These are phyloP conservation scores for Colletotrichum lupini DNA, from an alignment of 2,329 filamentous ascomycete genomes.

Conservation along the genomic window DNA sequence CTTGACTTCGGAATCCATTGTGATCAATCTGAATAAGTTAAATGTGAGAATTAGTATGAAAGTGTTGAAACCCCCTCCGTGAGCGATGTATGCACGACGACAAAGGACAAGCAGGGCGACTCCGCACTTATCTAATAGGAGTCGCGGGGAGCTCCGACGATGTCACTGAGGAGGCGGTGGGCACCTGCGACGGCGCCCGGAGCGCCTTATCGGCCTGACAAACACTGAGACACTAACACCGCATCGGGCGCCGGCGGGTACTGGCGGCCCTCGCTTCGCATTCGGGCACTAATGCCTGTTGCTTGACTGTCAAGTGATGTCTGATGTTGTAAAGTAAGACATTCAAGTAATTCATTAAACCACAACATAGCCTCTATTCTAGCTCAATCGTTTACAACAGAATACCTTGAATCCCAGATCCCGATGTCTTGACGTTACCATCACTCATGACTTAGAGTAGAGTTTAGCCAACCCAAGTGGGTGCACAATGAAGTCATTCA, in stretches of 20 bases:
- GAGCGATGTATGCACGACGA: background rate
- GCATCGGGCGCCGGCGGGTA: background rate
- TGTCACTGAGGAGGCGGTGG: background rate
- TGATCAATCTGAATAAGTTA: background rate
- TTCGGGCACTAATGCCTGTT: background rate
- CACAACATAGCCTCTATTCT: background rate
- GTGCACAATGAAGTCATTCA: background rate
- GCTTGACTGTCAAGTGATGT: background rate
- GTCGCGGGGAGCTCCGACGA: background rate
- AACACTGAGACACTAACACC: background rate
- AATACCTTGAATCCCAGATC: background rate
- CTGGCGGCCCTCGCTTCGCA: background rate
- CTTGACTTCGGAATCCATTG: slow-evolving; percentile 38
- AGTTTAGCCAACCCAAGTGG: background rate
- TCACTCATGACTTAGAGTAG: background rate
- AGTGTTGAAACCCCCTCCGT: background rate
- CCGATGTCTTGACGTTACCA: background rate
- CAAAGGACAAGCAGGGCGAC: background rate
- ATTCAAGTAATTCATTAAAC: background rate
- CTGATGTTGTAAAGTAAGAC: background rate
- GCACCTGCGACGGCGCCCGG: background rate
- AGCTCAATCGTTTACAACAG: background rate
- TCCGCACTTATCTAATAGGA: background rate
- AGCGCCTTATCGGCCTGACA: background rate
- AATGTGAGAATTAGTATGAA: background rate